Conservation (phyloP, 768 basidiomycete species). For the Lactifluus piperatus region DNA sequence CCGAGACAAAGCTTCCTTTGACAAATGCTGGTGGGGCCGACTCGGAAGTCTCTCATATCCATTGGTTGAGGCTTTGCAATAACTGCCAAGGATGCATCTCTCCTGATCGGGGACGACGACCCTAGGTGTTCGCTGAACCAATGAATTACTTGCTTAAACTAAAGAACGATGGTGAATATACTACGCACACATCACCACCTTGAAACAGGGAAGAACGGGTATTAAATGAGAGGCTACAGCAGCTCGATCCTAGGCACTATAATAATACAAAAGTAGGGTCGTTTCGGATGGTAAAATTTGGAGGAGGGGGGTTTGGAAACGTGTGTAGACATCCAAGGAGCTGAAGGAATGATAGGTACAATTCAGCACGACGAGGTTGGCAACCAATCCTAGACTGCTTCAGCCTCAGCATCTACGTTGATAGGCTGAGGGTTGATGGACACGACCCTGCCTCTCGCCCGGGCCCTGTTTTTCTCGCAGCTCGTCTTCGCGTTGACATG, state of each 20-base stretch:
- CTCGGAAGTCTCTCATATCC: not conserved
- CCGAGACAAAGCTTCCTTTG: not conserved
- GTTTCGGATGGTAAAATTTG: not conserved
- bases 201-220: not conserved
- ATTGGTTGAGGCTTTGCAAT: not conserved
- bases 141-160: no score
- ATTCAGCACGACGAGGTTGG: not conserved
- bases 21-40: not conserved
- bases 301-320: not conserved
- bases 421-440: not conserved
- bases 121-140: not conserved
- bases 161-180: not conserved
- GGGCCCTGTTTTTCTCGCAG: not conserved
- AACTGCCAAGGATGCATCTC: not conserved
- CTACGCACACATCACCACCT: not conserved
- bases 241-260: not conserved
- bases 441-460: not conserved
- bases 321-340: not conserved
- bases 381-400: not conserved
- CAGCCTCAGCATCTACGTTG: not conserved
- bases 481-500: slow-evolving; percentile 14
- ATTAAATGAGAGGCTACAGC: not conserved
- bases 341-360: not conserved
- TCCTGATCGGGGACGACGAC: not conserved
- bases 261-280: not conserved